These are phyloP conservation scores for Fragilariopsis cylindrus DNA, from an alignment of 108 stramenopile genomes.

Conservation along the genomic window DNA sequence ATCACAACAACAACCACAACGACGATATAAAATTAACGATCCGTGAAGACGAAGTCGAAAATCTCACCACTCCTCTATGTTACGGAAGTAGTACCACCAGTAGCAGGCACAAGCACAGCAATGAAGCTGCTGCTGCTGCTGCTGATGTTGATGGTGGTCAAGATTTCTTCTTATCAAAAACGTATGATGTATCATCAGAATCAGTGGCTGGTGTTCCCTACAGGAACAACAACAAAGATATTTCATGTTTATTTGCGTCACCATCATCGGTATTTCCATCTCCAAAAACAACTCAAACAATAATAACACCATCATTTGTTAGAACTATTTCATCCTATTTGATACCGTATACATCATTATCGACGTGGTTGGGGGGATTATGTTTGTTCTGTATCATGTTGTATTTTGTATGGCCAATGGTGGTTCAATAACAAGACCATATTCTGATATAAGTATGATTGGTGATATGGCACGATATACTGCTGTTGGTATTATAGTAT, in stretches of 20 bases:
- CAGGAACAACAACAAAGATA: not conserved
- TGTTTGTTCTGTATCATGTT: slow-evolving; percentile 47
- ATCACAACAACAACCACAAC: not conserved
- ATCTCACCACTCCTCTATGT: not conserved
- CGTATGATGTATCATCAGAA: not conserved
- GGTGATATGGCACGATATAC: slow-evolving; percentile 40
- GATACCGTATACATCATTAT: not conserved
- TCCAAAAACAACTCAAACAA: not conserved
- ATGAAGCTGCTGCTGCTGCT: not conserved
- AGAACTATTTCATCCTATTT: not conserved
- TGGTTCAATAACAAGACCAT: slow-evolving; percentile 39
- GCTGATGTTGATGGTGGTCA: not conserved
- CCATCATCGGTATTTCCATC: not conserved
- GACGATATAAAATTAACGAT: not conserved
- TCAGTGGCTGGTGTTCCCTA: not conserved
- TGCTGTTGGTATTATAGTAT: slow-evolving; percentile 30
- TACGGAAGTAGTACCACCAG: not conserved
- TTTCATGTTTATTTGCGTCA: not conserved
- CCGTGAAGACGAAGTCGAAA: not conserved
- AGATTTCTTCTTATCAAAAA: not conserved
- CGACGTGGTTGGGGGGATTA: slow-evolving; percentile 38
- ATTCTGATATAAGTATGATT: slow-evolving; percentile 17
- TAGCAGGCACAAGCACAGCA: not conserved
- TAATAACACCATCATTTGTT: not conserved
- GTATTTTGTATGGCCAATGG: slow-evolving; percentile 54